A percentile compares a stretch with the other conserved stretches of the same genome.
Conservation (phyloP, 2,329 filamentous ascomycete species). For the Fusarium sp. region DNA sequence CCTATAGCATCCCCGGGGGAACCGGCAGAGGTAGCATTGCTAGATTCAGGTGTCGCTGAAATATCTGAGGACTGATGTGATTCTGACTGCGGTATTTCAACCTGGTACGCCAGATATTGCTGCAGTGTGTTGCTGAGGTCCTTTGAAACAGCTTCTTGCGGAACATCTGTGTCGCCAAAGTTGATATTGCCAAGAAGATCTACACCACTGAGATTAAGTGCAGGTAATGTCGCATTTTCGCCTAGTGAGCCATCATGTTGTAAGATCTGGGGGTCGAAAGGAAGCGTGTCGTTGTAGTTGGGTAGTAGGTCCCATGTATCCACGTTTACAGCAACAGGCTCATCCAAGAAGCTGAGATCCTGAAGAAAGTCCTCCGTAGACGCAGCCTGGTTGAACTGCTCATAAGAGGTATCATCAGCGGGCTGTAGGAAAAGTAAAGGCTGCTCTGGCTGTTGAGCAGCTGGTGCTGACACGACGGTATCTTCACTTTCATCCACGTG, state of each 20-base stretch:
- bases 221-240: slow-evolving; percentile 19
- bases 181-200: slow-evolving; percentile 52
- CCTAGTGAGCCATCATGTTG: slow-evolving; percentile 20
- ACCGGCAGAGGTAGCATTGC: slow-evolving; percentile 39
- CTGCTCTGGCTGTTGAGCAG: slow-evolving; percentile 14
- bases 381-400: slow-evolving; percentile 18
- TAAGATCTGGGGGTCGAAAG: slow-evolving; percentile 37
- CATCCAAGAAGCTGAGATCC: slow-evolving; percentile 55
- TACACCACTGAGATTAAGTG: slow-evolving; percentile 44
- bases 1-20: slow-evolving; percentile 32
- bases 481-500: slow-evolving; percentile 55
- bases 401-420: slow-evolving; percentile 4
- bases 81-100: slow-evolving; percentile 30
- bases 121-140: slow-evolving; percentile 49
- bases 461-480: slow-evolving; percentile 15
- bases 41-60: slow-evolving; percentile 42
- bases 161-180: slow-evolving; percentile 51
- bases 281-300: slow-evolving; percentile 39
- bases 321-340: slow-evolving; percentile 46
- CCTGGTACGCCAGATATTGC: slow-evolving; percentile 44
- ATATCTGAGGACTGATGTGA: slow-evolving; percentile 31
- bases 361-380: slow-evolving; percentile 46
- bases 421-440: slow-evolving; percentile 13
- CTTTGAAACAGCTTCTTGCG: slow-evolving; percentile 48
- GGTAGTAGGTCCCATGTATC: slow-evolving; percentile 57